Evolutionary conservation across 164 flowering plant genomes (phyloP).

Genomic region (Taxillus chinensis): DNA sequence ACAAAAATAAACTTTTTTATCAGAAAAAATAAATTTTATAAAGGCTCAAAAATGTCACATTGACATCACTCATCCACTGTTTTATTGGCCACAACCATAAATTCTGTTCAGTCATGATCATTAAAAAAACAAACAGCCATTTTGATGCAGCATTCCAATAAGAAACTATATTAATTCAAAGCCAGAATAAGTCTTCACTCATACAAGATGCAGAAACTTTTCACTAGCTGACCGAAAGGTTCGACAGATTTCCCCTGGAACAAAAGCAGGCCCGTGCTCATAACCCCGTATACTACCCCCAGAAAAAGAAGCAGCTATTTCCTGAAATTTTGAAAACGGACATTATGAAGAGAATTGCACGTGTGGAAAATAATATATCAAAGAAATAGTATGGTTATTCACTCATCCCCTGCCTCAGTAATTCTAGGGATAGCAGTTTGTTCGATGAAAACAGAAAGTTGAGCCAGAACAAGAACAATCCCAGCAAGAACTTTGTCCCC

Average conservation of each 20-base stretch:
- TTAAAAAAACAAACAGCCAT: too few species aligned
- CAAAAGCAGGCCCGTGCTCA: constrained; percentile 86
- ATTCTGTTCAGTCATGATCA: too few species aligned
- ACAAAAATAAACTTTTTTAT: too few species aligned
- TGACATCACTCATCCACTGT: too few species aligned
- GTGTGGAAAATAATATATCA: background rate
- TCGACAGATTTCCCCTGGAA: constrained; percentile 91
- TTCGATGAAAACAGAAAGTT: constrained; percentile 79
- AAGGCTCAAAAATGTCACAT: too few species aligned
- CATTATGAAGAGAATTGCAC: background rate
- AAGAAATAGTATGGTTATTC: background rate
- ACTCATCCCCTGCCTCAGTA: constrained; percentile 61
- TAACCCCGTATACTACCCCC: constrained; percentile 68
- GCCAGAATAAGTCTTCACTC: constrained; percentile 8
- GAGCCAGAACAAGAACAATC: constrained; percentile 81
- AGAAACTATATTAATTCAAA: too few species aligned
- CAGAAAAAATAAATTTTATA: too few species aligned
- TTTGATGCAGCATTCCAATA: too few species aligned
- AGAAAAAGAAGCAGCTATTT: constrained; percentile 81
- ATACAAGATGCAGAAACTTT: constrained; percentile 77
- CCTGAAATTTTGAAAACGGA: constrained; percentile 37
- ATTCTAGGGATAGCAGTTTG: constrained; percentile 90
- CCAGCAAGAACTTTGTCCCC: constrained; percentile 62
- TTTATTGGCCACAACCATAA: too few species aligned
- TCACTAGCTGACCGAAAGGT: constrained; percentile 72